Percentiles rank a stretch among this genome's conserved stretches.
Evolutionary conservation across 176 grass and related monocot species (phyloP).

Genomic region (Chloris gayana): DNA sequence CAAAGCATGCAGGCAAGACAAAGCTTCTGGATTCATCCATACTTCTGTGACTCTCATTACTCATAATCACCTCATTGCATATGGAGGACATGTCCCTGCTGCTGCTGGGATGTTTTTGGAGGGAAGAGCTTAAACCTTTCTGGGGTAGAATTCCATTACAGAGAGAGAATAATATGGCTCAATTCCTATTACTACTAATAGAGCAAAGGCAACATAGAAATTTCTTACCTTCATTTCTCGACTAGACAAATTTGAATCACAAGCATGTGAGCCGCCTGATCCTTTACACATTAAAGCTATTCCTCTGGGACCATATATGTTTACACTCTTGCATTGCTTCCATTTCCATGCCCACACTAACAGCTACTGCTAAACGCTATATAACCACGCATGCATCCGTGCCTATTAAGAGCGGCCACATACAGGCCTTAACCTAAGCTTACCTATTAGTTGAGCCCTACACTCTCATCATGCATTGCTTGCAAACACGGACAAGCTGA

Average conservation of each 20-base stretch:
- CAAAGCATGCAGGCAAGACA: no score
- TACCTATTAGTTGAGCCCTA: conserved; percentile 25
- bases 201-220: neutral
- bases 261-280: conserved; percentile 26
- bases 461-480: neutral
- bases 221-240: conserved; percentile 19
- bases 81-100: no score
- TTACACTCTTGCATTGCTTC: conserved; percentile 23
- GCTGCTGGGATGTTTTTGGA: no score
- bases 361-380: conserved; percentile 26
- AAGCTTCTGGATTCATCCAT: no score
- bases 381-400: conserved; percentile 30
- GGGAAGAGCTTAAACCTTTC: no score
- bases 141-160: no score
- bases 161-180: no score
- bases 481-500: conserved; percentile 29
- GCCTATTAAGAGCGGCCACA: conserved; percentile 14
- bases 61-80: no score
- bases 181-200: no score
- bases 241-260: conserved; percentile 24
- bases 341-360: conserved; percentile 42
- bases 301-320: conserved; percentile 38
- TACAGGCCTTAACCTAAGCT: conserved; percentile 31
- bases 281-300: conserved; percentile 37
- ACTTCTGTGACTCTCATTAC: no score